Percentiles rank a stretch among this genome's conserved stretches.
Conservation (phyloP, 768 basidiomycete genomes). For the Pleurotus ostreatus region DNA sequence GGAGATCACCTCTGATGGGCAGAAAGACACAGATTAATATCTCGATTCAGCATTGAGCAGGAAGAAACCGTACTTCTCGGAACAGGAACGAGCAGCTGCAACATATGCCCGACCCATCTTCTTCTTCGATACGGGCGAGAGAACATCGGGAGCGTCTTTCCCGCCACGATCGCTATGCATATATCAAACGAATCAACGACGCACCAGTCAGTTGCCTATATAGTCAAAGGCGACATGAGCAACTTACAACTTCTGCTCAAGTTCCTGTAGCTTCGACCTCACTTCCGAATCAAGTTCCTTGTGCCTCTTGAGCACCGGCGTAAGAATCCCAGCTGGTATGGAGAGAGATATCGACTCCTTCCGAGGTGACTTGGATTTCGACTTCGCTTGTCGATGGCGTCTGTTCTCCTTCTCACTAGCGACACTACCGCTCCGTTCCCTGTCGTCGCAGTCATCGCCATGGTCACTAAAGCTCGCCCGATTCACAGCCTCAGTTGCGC, state of each 20-base stretch:
- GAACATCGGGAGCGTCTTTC: slow-evolving; percentile 56
- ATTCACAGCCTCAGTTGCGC: too few relatives aligned
- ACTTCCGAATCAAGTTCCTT: slow-evolving; percentile 69
- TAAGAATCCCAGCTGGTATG: slow-evolving; percentile 46
- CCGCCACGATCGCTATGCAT: slow-evolving; percentile 51
- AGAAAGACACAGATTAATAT: neutral
- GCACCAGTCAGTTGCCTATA: neutral
- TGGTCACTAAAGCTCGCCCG: neutral
- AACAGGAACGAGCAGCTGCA: slow-evolving; percentile 76
- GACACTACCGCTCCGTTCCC: neutral
- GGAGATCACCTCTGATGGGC: slow-evolving; percentile 63
- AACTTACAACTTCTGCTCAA: slow-evolving; percentile 71
- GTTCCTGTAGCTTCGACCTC: slow-evolving; percentile 56
- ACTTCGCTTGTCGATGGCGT: slow-evolving; percentile 11
- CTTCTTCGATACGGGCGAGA: slow-evolving; percentile 75
- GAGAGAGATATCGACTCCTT: slow-evolving; percentile 28
- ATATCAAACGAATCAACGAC: slow-evolving; percentile 5
- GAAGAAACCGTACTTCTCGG: slow-evolving; percentile 56
- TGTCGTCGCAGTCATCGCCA: neutral
- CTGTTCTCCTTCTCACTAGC: slow-evolving; percentile 1
- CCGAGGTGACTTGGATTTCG: slow-evolving; percentile 30
- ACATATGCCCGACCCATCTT: slow-evolving; percentile 82
- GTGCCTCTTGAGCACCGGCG: slow-evolving; percentile 60
- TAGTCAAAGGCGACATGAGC: neutral
- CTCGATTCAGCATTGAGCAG: slow-evolving; percentile 1